phyloP scores from a whole-genome alignment of 108 stramenopile genomes.

The Discostella stelligeroides region DNA sequence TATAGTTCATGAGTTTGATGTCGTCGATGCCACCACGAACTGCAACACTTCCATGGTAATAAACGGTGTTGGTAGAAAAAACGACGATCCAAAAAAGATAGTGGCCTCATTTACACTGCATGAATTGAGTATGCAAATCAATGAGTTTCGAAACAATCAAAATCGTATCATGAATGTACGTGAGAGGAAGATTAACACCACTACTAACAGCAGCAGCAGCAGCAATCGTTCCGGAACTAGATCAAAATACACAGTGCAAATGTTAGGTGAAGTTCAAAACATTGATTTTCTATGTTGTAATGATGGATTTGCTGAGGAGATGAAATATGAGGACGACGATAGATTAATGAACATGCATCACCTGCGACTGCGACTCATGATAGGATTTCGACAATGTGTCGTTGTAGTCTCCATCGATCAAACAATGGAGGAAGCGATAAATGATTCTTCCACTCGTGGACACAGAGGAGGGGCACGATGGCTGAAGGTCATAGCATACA shows the following conservation, averaged over 20 bases:
- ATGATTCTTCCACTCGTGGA: not conserved
- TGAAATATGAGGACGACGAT: slow-evolving; percentile 22
- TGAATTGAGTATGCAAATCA: slow-evolving; percentile 18
- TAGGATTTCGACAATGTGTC: slow-evolving; percentile 41
- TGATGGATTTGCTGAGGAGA: slow-evolving; percentile 16
- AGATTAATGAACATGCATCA: slow-evolving; percentile 11
- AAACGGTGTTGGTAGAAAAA: not conserved
- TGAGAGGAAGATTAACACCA: not conserved
- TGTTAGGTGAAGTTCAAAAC: slow-evolving; percentile 37
- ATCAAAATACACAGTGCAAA: not conserved
- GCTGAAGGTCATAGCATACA: slow-evolving; percentile 33
- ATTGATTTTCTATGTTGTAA: slow-evolving; percentile 36
- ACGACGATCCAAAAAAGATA: not conserved
- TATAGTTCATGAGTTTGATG: slow-evolving; percentile 37
- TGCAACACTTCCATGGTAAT: no score
- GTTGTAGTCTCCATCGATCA: slow-evolving; percentile 31
- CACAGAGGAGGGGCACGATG: slow-evolving; percentile 23
- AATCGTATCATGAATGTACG: no score
- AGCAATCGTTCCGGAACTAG: not conserved
- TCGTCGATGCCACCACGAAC: no score
- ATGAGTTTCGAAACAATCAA: slow-evolving; percentile 12
- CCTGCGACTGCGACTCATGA: slow-evolving; percentile 35
- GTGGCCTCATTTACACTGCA: slow-evolving; percentile 23
- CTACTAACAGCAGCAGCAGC: no score
- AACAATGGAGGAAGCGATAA: no score